phyloP scores from a whole-genome alignment of 768 basidiomycete species.

The Rhizopogon roseolus region DNA sequence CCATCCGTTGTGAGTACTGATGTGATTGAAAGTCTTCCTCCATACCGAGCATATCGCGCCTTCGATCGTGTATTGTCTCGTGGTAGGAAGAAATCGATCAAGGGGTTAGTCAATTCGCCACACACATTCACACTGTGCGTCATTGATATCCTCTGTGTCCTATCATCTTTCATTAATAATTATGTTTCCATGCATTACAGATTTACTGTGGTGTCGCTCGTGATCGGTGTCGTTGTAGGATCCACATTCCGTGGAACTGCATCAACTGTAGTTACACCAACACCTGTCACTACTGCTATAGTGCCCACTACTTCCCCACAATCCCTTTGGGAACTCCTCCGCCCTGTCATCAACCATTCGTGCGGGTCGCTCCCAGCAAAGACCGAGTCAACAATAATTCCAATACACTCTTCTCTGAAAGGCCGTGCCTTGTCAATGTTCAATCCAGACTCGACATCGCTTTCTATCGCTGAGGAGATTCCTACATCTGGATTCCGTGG shows the following conservation, averaged over 20 bases:
- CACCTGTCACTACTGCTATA: slow-evolving; percentile 8
- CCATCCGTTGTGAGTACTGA: slow-evolving; percentile 44
- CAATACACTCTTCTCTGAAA: slow-evolving; percentile 37
- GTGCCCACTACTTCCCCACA: slow-evolving; percentile 17
- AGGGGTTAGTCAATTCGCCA: slow-evolving; percentile 40
- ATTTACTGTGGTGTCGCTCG: slow-evolving; percentile 62
- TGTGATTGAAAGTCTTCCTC: slow-evolving; percentile 37
- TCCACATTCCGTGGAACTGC: slow-evolving; percentile 13
- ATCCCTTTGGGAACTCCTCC: slow-evolving; percentile 38
- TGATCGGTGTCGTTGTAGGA: slow-evolving; percentile 48
- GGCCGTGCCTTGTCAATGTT: slow-evolving; percentile 51
- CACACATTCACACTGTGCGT: slow-evolving; percentile 68
- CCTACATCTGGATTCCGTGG: slow-evolving; percentile 18
- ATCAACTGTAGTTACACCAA: slow-evolving; percentile 14
- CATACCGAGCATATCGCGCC: slow-evolving; percentile 37
- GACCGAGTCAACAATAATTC: slow-evolving; percentile 21
- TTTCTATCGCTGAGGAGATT: slow-evolving; percentile 17
- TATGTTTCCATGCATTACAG: slow-evolving; percentile 28
- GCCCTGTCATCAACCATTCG: slow-evolving; percentile 35
- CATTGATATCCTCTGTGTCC: slow-evolving; percentile 4
- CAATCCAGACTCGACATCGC: slow-evolving; percentile 38
- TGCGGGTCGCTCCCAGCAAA: slow-evolving; percentile 25
- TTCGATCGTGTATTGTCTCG: slow-evolving; percentile 40
- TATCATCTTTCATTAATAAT: slow-evolving; percentile 9
- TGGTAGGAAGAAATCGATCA: slow-evolving; percentile 26